Evolutionary conservation across 495 filamentous ascomycete genomes (phyloP), one percentile per base, ranked within the genome.

Genomic region (Penicillium chermesinum): DNA sequence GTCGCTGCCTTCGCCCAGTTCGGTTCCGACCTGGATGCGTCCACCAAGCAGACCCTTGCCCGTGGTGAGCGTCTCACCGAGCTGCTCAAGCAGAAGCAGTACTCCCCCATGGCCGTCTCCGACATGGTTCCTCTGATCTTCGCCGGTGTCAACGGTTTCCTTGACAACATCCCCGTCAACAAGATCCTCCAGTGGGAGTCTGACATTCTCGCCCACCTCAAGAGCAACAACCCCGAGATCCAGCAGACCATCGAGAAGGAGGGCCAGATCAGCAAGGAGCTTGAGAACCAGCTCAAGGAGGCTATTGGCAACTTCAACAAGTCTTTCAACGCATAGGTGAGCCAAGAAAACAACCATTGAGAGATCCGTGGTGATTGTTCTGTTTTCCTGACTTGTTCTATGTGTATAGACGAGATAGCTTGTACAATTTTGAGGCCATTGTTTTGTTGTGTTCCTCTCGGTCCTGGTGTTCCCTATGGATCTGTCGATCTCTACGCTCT

Each of bases 41-140:
- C 93, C 54, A 98, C 93, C 70, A 97, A 97, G 84, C 94, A 97
- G 79, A 98, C 93, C 49, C 84, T 98, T 50, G 85, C 75, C 80
- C 94, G 93, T 86, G 93, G 93, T 87, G 90, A 97, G 81, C 90
- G 93, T 76, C 86, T 98, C 68, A 96, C 90, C 56, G 90, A 96
- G 81, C 87, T 96, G 59, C 88, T 96, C 66, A 98, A 96, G 86
- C 93, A 98, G 81, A 96, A 96, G 86, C 93, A 98, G 79, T 98
- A 97, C 83, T 84, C 83, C 32, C 93, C 93, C 61, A 97, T 97
- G 93, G 87, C 89, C 61, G 93, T 97, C 60, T 88, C 91, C 79
- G 93, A 97, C 76, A 96, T 97, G 90, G 93, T 98, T 77, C 93
- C 93, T 55, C 84, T 98, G 53, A 97, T 98, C 80, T 98, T 85